Conservation (phyloP, 2,329 filamentous ascomycete species). For the Phaeosphaeria sp. region DNA sequence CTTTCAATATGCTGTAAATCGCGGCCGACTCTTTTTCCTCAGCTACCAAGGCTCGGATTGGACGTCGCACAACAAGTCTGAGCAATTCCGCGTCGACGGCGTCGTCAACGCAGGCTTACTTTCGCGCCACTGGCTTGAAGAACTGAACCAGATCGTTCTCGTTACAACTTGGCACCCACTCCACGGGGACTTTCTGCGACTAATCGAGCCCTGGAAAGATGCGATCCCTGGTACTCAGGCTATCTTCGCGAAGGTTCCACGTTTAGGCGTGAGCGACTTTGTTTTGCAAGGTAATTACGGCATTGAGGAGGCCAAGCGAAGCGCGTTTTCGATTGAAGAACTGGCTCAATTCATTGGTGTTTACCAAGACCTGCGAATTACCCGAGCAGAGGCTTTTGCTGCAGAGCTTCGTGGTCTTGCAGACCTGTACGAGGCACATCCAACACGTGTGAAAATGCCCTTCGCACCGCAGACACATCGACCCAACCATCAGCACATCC, state of each 20-base stretch:
- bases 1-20: neutral
- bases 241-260: neutral
- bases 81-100: neutral
- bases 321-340: neutral
- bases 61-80: neutral
- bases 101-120: neutral
- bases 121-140: neutral
- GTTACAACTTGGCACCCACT: neutral
- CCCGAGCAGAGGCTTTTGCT: slow-evolving; percentile 9
- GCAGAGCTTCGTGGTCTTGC: slow-evolving; percentile 7
- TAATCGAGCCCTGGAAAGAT: neutral
- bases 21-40: neutral
- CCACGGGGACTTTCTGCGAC: neutral
- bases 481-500: slow-evolving; percentile 9
- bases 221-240: neutral
- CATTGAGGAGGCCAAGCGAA: neutral
- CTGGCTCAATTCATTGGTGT: neutral
- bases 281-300: neutral
- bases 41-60: neutral
- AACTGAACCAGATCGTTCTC: neutral
- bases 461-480: slow-evolving; percentile 8
- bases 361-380: slow-evolving; percentile 7
- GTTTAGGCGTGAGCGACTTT: no score
- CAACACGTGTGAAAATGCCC: slow-evolving; percentile 11
- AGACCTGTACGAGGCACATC: slow-evolving; percentile 12